Evolutionary conservation across 2,329 filamentous ascomycete genomes (phyloP).

Genomic region (Huntiella savannae): DNA sequence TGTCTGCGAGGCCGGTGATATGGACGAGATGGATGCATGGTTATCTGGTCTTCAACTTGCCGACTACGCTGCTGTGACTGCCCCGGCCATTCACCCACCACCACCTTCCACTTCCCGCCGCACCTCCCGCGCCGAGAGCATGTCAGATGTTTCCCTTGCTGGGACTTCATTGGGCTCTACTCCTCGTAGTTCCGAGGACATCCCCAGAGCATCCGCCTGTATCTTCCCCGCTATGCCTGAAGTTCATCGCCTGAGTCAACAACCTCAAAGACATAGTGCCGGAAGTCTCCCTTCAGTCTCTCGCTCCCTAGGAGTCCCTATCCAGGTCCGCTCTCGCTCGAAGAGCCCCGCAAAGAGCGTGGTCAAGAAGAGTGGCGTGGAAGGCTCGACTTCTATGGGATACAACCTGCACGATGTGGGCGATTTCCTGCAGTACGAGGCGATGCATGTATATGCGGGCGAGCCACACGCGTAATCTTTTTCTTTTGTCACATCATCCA

Average conservation of each 20-base stretch:
- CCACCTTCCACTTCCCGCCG: background rate
- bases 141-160: background rate
- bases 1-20: slow-evolving; percentile 25
- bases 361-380: background rate
- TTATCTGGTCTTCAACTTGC: slow-evolving; percentile 20
- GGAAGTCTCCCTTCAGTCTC: too few relatives aligned
- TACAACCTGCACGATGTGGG: slow-evolving; percentile 42
- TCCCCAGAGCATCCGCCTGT: slow-evolving; percentile 1
- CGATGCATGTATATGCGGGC: slow-evolving; percentile 26
- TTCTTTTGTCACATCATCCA: slow-evolving; percentile 5
- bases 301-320: background rate
- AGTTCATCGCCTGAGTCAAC: background rate
- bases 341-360: background rate
- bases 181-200: slow-evolving; percentile 6
- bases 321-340: background rate
- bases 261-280: background rate
- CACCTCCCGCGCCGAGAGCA: background rate
- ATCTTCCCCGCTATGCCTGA: slow-evolving; percentile 2
- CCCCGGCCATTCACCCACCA: background rate
- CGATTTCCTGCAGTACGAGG: slow-evolving; percentile 39
- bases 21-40: slow-evolving; percentile 30
- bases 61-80: slow-evolving; percentile 4
- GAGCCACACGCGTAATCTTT: slow-evolving; percentile 7
- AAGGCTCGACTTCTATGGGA: slow-evolving; percentile 32
- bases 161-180: slow-evolving; percentile 3